Conservation (phyloP, 2,329 filamentous ascomycete species). For the Thermochaetoides dissita region DNA sequence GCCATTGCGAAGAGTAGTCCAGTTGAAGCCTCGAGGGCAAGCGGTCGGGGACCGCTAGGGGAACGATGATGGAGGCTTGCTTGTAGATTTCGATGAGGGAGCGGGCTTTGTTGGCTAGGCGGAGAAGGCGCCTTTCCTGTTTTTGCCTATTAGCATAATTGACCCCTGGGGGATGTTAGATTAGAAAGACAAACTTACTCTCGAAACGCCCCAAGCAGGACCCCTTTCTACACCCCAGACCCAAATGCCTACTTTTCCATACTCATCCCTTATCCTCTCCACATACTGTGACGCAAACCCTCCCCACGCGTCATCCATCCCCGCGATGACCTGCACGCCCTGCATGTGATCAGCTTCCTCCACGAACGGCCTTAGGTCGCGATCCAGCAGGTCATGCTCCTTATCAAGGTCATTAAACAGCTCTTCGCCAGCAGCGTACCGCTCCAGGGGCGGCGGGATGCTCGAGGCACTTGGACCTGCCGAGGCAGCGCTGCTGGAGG, state of each 20-base stretch:
- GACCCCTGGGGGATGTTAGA: background rate
- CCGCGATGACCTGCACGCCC: slow-evolving; percentile 64
- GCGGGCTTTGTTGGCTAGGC: slow-evolving; percentile 60
- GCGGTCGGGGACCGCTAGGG: slow-evolving; percentile 48
- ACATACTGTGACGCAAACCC: slow-evolving; percentile 62
- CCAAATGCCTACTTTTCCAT: slow-evolving; percentile 76
- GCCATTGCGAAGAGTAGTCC: slow-evolving; percentile 58
- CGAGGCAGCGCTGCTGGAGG: slow-evolving; percentile 32
- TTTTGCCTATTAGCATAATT: no score
- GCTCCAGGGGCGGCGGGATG: slow-evolving; percentile 62
- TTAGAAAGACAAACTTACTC: slow-evolving; percentile 26
- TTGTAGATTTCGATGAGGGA: slow-evolving; percentile 54
- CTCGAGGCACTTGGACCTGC: background rate
- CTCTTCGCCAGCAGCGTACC: slow-evolving; percentile 58
- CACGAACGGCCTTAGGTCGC: slow-evolving; percentile 75
- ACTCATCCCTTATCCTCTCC: slow-evolving; percentile 74
- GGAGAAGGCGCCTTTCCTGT: slow-evolving; percentile 48
- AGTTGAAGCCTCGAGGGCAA: slow-evolving; percentile 46
- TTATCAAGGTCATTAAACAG: slow-evolving; percentile 60
- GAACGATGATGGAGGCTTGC: slow-evolving; percentile 64
- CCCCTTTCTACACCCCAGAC: slow-evolving; percentile 51
- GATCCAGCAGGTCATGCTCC: slow-evolving; percentile 75
- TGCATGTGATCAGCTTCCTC: slow-evolving; percentile 93
- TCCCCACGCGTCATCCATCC: slow-evolving; percentile 67
- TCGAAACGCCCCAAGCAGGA: slow-evolving; percentile 28